Base-by-base conservation (phyloP, 2,329 filamentous ascomycete genomes). In the Venturiaceae sp. region DNA sequence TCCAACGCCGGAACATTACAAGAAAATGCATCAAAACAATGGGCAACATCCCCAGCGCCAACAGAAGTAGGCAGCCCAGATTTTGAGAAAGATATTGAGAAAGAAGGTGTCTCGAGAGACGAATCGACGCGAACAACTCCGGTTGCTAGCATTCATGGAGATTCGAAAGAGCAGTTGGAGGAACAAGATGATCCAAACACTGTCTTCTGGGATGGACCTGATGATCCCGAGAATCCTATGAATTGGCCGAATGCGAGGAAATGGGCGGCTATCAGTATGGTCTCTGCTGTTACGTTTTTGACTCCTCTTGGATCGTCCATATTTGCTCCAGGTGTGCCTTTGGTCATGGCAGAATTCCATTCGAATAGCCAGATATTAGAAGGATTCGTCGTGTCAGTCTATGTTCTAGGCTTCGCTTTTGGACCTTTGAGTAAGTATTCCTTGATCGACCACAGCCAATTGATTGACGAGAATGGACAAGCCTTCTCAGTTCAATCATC, bases 121-220 rank as follows among this genome's bases (percentile, higher is more conserved):
- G 66, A 66, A 1, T 55, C 63, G 36, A 66, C 63, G 6, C 67
- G 61, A 21, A 59, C 33, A 28, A 50, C 57, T 8, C 39, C 53
- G 7, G 26, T 33, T 28, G 21, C 30, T 6, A 56, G 54, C 41
- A 14, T 28, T n/a, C 21, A 59, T 9, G 66, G 63, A 11, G 60
- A 65, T 16, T 50, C 47, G 46, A 32, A 55, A 41, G 16, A 16
- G 63, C 64, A 52, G 62, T 61, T 1, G 26, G 52, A 14, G 33
- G 44, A 60, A 39, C 47, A 46, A 26, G 26, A 39, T 4, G 75
- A 81, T 61, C 74, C 77, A 1, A 77, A 81, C 60, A 69, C 82
- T 13, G 78, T 86, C 13, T 78, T 77, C 60, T 87, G 83, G 80
- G 81, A 85, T 62, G 77, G 79, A 0, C 76, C 78, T 0, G 69